These are phyloP conservation scores for Piloderma croceum DNA, from an alignment of 768 basidiomycete species.

Conservation along the genomic window DNA sequence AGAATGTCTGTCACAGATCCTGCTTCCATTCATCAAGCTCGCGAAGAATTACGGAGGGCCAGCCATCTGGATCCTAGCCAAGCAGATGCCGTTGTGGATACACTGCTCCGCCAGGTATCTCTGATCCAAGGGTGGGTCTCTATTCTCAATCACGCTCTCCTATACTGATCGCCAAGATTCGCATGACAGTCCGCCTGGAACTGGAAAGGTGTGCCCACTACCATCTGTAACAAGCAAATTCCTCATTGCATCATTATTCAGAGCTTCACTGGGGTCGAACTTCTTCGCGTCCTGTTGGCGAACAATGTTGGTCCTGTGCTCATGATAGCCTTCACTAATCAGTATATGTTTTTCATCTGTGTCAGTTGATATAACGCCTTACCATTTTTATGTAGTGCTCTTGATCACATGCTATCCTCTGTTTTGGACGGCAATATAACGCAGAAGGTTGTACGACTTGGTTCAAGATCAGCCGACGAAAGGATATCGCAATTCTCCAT, in stretches of 20 bases:
- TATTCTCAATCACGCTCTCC: not conserved
- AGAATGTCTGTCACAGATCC: slow-evolving; percentile 37
- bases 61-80: slow-evolving; percentile 69
- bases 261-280: slow-evolving; percentile 65
- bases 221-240: not conserved
- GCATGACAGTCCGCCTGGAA: slow-evolving; percentile 60
- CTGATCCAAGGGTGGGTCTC: slow-evolving; percentile 64
- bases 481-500: slow-evolving; percentile 57
- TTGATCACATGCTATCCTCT: slow-evolving; percentile 65
- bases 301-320: slow-evolving; percentile 47
- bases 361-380: slow-evolving; percentile 41
- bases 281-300: slow-evolving; percentile 57
- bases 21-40: slow-evolving; percentile 42
- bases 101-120: slow-evolving; percentile 52
- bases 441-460: slow-evolving; percentile 57
- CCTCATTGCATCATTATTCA: slow-evolving; percentile 17
- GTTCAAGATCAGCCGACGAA: slow-evolving; percentile 57
- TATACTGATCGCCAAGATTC: slow-evolving; percentile 18
- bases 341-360: slow-evolving; percentile 2
- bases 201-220: slow-evolving; percentile 52
- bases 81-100: slow-evolving; percentile 60
- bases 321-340: not conserved
- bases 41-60: slow-evolving; percentile 35
- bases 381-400: slow-evolving; percentile 76
- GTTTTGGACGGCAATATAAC: slow-evolving; percentile 66